Conservation (phyloP, 2,329 filamentous ascomycete genomes). For the Ceratocystiopsis brevicomis region DNA sequence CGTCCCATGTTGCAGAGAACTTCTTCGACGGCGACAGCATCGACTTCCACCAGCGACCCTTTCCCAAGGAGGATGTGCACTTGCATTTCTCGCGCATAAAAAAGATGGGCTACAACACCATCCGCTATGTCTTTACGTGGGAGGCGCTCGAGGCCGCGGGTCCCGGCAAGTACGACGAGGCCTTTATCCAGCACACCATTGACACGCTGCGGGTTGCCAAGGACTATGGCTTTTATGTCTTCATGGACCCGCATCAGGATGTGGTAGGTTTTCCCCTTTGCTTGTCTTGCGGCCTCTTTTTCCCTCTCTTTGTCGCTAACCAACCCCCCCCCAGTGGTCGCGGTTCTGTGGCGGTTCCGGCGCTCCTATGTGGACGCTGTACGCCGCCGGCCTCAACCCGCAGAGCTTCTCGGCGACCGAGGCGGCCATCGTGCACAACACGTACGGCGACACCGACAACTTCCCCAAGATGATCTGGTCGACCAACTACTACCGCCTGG, state of each 20-base stretch:
- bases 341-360: conserved; percentile 86
- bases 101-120: conserved; percentile 86
- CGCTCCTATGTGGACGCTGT: conserved; percentile 93
- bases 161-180: conserved; percentile 81
- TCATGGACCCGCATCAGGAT: conserved; percentile 98
- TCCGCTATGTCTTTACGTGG: conserved; percentile 96
- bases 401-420: conserved; percentile 69
- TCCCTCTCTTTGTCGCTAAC: conserved; percentile 8
- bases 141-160: conserved; percentile 92
- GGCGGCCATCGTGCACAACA: conserved; percentile 88
- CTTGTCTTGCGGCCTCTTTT: not conserved
- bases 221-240: conserved; percentile 82
- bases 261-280: conserved; percentile 39
- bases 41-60: conserved; percentile 74
- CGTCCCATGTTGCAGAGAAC: conserved; percentile 55
- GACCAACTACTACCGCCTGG: conserved; percentile 83
- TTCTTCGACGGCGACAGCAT: conserved; percentile 92
- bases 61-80: conserved; percentile 64
- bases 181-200: conserved; percentile 84
- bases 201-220: conserved; percentile 67
- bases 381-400: conserved; percentile 82
- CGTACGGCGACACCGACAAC: conserved; percentile 61
- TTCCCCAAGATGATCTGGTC: conserved; percentile 99
- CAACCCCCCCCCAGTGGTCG: conserved; percentile 62
- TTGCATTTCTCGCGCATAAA: conserved; percentile 71